Evolutionary conservation across 768 basidiomycete genomes (phyloP), one percentile per base, ranked within the genome.

Genomic region (Amanita muscaria): DNA sequence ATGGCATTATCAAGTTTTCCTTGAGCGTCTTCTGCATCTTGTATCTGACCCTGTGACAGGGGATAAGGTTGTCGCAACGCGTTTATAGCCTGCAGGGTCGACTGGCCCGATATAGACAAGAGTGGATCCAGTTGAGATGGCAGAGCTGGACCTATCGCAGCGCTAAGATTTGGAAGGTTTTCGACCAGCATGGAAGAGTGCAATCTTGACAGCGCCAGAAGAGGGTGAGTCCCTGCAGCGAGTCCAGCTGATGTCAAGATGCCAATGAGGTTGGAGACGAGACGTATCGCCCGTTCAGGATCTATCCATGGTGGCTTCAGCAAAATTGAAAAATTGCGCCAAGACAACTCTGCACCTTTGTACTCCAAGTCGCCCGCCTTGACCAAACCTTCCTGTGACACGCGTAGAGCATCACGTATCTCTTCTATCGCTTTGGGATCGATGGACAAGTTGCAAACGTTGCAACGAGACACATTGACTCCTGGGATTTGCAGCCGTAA

Each of bases 381-480:
- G 45, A 81, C 75, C 1, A 89, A 65, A 5, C 73, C 87, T 58
- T 88, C 83, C 59, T 81, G 74, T 3, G 83, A 85, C 11, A 90
- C 64, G 29, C 79, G 73, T 14, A 80, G 47, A 9, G 77, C 79
- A 54, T 88, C 85, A 1, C 79, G 57, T 1, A 84, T 64, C 9
- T 73, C 67, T 39, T 77, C 73, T 0, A 72, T 69, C 42, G 71
- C 65, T 22, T 62, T 62, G 9, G 33, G 32, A 44, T 44, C 0
- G 80, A 68, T 0, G 61, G 58, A 5, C 12, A 74, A 58, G 33
- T 68, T 68, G 52, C 87, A 89, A 50, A 67, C 72, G 0, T 43
- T 56, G 53, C 87, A 89, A 8, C 65, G 70, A 22, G 69, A 67
- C 1, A 54, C 58, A 50, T 65, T 61, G 25, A 80, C 85, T 83